Evolutionary conservation across 305 asterid species (phyloP).

Genomic region (Fraxinus sp.): DNA sequence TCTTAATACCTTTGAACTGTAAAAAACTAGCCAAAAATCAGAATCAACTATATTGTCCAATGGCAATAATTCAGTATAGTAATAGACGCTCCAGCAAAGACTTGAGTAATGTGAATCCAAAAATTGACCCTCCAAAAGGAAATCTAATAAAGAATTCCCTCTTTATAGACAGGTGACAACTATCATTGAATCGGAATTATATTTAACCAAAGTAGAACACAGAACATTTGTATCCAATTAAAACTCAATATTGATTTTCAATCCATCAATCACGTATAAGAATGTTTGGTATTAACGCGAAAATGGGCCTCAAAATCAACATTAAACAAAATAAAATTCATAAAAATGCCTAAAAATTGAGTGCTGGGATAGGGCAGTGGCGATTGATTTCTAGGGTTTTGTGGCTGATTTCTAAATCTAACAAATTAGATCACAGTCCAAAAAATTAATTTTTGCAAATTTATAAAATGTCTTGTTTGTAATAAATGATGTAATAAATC

Average conservation of each 20-base stretch:
- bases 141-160: slow-evolving; percentile 12
- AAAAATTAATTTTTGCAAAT: background rate
- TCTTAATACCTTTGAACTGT: slow-evolving; percentile 21
- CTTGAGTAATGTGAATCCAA: slow-evolving; percentile 24
- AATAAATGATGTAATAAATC: background rate
- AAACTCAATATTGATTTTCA: slow-evolving; percentile 9
- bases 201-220: slow-evolving; percentile 17
- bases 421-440: slow-evolving; percentile 32
- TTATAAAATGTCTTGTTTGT: background rate
- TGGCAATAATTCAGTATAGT: slow-evolving; percentile 21
- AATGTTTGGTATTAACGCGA: slow-evolving; percentile 18
- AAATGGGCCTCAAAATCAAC: slow-evolving; percentile 17
- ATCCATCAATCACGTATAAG: slow-evolving; percentile 19
- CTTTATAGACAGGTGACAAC: slow-evolving; percentile 15
- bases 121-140: slow-evolving; percentile 17
- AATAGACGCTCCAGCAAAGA: slow-evolving; percentile 3
- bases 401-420: slow-evolving; percentile 21
- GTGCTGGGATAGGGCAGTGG: slow-evolving; percentile 18
- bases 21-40: slow-evolving; percentile 3
- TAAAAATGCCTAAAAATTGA: slow-evolving; percentile 24
- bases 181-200: slow-evolving; percentile 9
- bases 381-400: slow-evolving; percentile 42
- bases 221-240: slow-evolving; percentile 29
- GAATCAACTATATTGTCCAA: slow-evolving; percentile 28
- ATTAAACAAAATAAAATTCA: slow-evolving; percentile 1